Conservation (phyloP, 306 rosid species). For the Cicer chorassanicum region DNA sequence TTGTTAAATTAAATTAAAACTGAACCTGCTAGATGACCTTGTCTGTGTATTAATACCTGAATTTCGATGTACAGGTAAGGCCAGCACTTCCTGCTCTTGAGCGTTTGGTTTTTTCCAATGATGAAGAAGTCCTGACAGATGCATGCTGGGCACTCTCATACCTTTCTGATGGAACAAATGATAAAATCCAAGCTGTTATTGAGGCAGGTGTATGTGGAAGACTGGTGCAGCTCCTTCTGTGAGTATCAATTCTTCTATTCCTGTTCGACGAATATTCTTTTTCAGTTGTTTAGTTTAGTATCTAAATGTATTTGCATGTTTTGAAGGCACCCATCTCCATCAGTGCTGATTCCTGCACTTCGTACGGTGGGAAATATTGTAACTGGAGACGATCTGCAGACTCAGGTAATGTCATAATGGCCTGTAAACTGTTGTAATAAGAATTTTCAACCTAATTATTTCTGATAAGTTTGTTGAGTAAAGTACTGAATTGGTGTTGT, state of each 20-base stretch:
- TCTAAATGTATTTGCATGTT: constrained; percentile 30
- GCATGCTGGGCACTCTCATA: constrained; percentile 95
- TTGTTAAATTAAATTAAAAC: neutral
- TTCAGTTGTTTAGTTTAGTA: neutral
- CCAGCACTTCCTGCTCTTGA: constrained; percentile 93
- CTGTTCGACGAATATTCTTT: neutral
- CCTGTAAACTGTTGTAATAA: neutral
- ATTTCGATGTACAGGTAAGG: constrained; percentile 64
- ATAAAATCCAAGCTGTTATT: constrained; percentile 92
- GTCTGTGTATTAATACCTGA: neutral
- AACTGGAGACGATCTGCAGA: constrained; percentile 86
- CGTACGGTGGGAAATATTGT: constrained; percentile 96
- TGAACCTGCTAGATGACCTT: neutral
- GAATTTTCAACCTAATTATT: constrained; percentile 12
- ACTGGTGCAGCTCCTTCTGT: constrained; percentile 86
- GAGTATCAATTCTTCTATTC: constrained; percentile 46
- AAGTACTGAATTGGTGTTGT: neutral
- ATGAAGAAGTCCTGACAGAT: constrained; percentile 91
- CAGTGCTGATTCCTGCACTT: constrained; percentile 89
- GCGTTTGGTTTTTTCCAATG: constrained; percentile 84
- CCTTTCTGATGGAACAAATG: constrained; percentile 92
- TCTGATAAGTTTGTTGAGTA: neutral
- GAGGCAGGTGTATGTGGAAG: constrained; percentile 83
- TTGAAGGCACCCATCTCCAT: constrained; percentile 84
- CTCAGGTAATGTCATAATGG: constrained; percentile 63